Percentiles rank a stretch among this genome's conserved stretches.
Evolutionary conservation across 768 basidiomycete genomes (phyloP).

Genomic region (Leccinum subtestaceum): DNA sequence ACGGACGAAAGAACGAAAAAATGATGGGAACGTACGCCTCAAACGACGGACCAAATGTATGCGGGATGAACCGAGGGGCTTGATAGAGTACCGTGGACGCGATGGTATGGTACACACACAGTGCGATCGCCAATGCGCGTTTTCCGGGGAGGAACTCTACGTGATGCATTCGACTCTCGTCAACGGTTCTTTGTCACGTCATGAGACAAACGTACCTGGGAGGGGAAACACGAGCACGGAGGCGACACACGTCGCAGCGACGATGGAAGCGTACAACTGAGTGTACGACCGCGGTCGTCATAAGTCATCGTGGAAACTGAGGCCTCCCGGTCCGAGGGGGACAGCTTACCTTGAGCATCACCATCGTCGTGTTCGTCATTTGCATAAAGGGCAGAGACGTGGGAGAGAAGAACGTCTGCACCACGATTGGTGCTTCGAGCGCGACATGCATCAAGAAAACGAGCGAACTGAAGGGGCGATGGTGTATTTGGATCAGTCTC

Average conservation of each 20-base stretch:
- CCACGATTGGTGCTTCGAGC: constrained; percentile 71
- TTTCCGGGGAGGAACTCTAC: constrained; percentile 83
- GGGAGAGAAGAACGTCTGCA: constrained; percentile 73
- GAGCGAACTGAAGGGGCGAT: constrained; percentile 41
- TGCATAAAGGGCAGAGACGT: constrained; percentile 67
- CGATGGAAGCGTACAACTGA: constrained; percentile 68
- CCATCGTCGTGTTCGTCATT: constrained; percentile 77
- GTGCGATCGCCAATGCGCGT: constrained; percentile 72
- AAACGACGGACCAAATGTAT: constrained; percentile 55
- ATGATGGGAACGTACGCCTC: constrained; percentile 51
- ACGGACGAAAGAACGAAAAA: not conserved
- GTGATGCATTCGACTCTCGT: not conserved
- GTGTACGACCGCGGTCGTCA: not conserved
- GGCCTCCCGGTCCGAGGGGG: constrained; percentile 2
- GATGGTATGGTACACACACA: constrained; percentile 73
- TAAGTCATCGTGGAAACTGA: not conserved
- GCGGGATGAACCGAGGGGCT: constrained; percentile 77
- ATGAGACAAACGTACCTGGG: constrained; percentile 51
- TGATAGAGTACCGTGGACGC: constrained; percentile 73
- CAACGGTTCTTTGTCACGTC: not conserved
- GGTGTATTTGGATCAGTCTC: not conserved
- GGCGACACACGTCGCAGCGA: constrained; percentile 57
- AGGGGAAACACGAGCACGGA: constrained; percentile 64
- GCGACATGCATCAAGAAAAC: constrained; percentile 81
- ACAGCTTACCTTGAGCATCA: constrained; percentile 62